Base-by-base conservation (phyloP, 1,139 yeast species). In the Protomyces inundatus region DNA sequence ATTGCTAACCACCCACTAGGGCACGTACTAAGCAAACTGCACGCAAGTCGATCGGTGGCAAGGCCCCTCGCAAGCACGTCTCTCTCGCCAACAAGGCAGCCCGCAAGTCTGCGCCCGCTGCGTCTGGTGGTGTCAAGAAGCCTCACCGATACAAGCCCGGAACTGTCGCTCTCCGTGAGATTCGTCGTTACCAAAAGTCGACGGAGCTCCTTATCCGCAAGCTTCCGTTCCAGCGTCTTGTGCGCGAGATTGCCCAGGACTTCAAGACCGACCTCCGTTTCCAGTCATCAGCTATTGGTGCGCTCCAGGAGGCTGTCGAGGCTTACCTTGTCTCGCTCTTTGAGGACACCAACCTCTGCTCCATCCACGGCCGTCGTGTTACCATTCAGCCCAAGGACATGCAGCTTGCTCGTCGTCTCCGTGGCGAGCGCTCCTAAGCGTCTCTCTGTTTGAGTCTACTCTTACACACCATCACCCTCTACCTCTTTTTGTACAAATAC, bases 71-170 rank as follows among this genome's bases (percentile, higher is more conserved):
- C 87, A 91, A 91, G 84, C 97, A 90, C 82, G 56, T 58, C 62
- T 58, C 62, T 12, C 85, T 91, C 77, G 97, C 98, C 75, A 90
- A 97, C 73, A 91, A 91, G 88, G 97, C 97, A 75, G 97, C 98
- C 73, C 88, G 98, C 86, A 91, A 91, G 82, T 90, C 98, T 66
- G 97, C 97, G 68, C 77, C 77, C 54, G 83, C 96, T 70, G 56
- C 57, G 45, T 86, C 97, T 71, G 97, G 97, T 79, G 98, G 97
- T 86, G 97, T 91, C 79, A 91, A 91, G 91, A 91, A 91, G 85
- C 97, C 97, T 73, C 98, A 91, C 90, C 90, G 98, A 88, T 91
- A 90, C 84, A 91, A 90, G 93, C 98, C 98, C 80, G 98, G 98
- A 90, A 91, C 97, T 77, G 97, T 91, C 77, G 98, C 98, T 75